Percentiles rank a stretch among this genome's conserved stretches.
phyloP scores from a whole-genome alignment of 441 rosid genomes.

The Gossypium gossypioides region DNA sequence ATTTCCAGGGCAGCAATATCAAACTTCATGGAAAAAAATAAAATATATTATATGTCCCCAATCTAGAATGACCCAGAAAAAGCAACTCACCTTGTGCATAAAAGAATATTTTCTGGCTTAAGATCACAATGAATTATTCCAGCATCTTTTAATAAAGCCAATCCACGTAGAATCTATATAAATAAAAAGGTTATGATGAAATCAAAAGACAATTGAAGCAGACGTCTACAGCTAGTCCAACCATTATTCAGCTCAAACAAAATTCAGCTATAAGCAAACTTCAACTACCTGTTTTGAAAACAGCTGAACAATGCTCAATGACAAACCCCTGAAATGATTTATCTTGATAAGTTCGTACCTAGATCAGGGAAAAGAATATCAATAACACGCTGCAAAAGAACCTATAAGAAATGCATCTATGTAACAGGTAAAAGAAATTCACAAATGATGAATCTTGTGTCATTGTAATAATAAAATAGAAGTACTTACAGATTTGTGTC shows the following conservation, averaged over 20 bases:
- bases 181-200: constrained; percentile 12
- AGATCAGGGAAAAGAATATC: constrained; percentile 18
- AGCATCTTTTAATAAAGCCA: constrained; percentile 90
- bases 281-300: constrained; percentile 87
- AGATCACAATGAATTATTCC: constrained; percentile 96
- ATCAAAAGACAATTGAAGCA: background rate
- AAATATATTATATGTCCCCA: constrained; percentile 5
- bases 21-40: constrained; percentile 18
- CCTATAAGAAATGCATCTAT: constrained; percentile 7
- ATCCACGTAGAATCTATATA: constrained; percentile 69
- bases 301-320: constrained; percentile 86
- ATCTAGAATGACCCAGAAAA: constrained; percentile 15
- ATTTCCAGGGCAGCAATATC: constrained; percentile 31
- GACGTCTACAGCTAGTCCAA: background rate
- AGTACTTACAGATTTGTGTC: constrained; percentile 89
- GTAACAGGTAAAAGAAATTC: constrained; percentile 9
- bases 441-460: constrained; percentile 5
- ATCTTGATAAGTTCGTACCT: constrained; percentile 98
- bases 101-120: constrained; percentile 97
- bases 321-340: constrained; percentile 84
- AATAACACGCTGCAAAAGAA: constrained; percentile 14
- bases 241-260: background rate
- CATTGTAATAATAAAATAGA: background rate
- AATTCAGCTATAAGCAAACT: constrained; percentile 13
- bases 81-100: constrained; percentile 71